These are phyloP conservation scores for Rhizomucor miehei DNA, from an alignment of 371 early-diverging fungal genomes.

Conservation along the genomic window DNA sequence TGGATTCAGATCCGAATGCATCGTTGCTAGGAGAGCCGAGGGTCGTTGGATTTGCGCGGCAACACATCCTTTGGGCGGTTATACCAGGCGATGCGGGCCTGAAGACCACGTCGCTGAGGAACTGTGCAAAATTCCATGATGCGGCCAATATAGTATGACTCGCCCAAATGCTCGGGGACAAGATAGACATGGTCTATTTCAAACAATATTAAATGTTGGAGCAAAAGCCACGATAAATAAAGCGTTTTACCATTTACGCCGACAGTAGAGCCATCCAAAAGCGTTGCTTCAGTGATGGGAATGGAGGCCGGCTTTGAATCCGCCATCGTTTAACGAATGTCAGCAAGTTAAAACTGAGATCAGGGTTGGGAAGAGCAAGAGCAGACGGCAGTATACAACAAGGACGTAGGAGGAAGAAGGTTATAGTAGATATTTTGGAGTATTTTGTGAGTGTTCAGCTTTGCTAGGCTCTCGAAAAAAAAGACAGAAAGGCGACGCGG, in stretches of 20 bases:
- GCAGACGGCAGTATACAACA: too few relatives aligned
- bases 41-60: slow-evolving; percentile 63
- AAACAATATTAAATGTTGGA: background rate
- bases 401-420: too few relatives aligned
- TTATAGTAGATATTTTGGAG: too few relatives aligned
- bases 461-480: too few relatives aligned
- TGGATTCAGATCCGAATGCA: slow-evolving; percentile 86
- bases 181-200: slow-evolving; percentile 77
- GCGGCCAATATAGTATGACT: slow-evolving; percentile 79
- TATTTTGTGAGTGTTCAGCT: too few relatives aligned
- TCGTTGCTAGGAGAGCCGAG: slow-evolving; percentile 79
- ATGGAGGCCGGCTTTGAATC: slow-evolving; percentile 5
- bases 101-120: slow-evolving; percentile 44
- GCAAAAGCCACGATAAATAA: background rate
- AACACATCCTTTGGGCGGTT: slow-evolving; percentile 80
- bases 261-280: slow-evolving; percentile 14
- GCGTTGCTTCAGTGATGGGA: slow-evolving; percentile 12
- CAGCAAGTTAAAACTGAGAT: background rate
- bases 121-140: slow-evolving; percentile 74
- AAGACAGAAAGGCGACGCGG: too few relatives aligned
- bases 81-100: slow-evolving; percentile 77
- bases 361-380: background rate
- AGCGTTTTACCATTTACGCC: slow-evolving; percentile 11
- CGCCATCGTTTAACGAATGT: background rate
- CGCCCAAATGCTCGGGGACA: slow-evolving; percentile 70